Evolutionary conservation across 805 yeast genomes (phyloP).

Genomic region (Barnettozyma pratensis): DNA sequence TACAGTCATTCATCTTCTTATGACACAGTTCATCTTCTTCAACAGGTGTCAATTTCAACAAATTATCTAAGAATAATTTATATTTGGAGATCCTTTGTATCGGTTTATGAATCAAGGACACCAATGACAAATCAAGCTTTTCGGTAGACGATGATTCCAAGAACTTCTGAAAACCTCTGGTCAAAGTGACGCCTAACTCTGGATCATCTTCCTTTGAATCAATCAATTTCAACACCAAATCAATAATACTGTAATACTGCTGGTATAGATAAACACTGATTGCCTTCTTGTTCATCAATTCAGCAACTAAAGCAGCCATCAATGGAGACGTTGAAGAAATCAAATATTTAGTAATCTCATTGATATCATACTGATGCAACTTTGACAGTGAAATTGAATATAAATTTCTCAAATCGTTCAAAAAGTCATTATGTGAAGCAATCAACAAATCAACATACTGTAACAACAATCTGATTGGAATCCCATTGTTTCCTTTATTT

Average conservation of each 20-base stretch:
- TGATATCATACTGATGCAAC: neutral
- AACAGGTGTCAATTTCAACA: slow-evolving; percentile 27
- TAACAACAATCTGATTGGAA: slow-evolving; percentile 31
- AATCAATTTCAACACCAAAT: slow-evolving; percentile 29
- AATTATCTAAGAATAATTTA: slow-evolving; percentile 42
- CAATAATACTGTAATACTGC: slow-evolving; percentile 31
- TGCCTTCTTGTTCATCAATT: slow-evolving; percentile 21
- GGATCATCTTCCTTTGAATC: slow-evolving; percentile 25
- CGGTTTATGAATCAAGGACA: slow-evolving; percentile 51
- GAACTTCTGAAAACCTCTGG: slow-evolving; percentile 31
- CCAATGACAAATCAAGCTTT: slow-evolving; percentile 44
- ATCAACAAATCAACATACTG: slow-evolving; percentile 28
- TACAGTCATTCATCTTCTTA: slow-evolving; percentile 13
- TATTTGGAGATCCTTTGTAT: slow-evolving; percentile 45
- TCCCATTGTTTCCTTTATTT: slow-evolving; percentile 25
- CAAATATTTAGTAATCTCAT: neutral
- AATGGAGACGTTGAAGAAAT: slow-evolving; percentile 16
- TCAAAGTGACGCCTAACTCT: slow-evolving; percentile 17
- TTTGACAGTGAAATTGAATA: slow-evolving; percentile 2
- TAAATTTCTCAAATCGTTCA: slow-evolving; percentile 21
- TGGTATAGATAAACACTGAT: slow-evolving; percentile 28
- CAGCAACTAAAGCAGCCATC: slow-evolving; percentile 21
- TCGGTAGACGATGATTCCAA: slow-evolving; percentile 38
- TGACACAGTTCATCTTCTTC: slow-evolving; percentile 15
- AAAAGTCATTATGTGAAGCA: slow-evolving; percentile 29